These are phyloP conservation scores for Leishmania martiniquensis DNA, from an alignment of 208 protist species.

Conservation along the genomic window DNA sequence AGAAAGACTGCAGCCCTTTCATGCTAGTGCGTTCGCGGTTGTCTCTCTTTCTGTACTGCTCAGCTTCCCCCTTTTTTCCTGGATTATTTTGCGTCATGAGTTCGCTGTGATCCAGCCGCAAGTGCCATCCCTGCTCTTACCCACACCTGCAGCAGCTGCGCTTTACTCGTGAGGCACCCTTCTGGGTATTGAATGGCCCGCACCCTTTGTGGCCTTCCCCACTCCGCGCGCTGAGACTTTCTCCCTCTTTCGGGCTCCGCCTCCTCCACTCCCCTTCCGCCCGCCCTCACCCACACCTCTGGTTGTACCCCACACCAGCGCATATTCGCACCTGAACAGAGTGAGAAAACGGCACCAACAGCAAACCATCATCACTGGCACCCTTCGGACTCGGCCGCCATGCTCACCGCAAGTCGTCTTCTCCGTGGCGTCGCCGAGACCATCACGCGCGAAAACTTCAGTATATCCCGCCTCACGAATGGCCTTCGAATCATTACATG, in stretches of 20 bases:
- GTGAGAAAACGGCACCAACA: too few relatives aligned
- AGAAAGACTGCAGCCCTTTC: not conserved
- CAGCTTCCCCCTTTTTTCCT: not conserved
- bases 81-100: too few relatives aligned
- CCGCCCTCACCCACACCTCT: not conserved
- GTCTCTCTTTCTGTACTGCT: not conserved
- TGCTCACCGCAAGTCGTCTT: conserved; percentile 49
- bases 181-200: not conserved
- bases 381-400: conserved; percentile 8
- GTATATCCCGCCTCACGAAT: conserved; percentile 67
- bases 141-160: too few relatives aligned
- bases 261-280: too few relatives aligned
- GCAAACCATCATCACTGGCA: not conserved
- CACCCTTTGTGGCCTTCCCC: not conserved
- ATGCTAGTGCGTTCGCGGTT: not conserved
- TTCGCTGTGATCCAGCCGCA: not conserved
- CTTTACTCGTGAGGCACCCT: too few relatives aligned
- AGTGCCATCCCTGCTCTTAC: too few relatives aligned
- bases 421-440: conserved; percentile 57
- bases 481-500: conserved; percentile 88
- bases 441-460: conserved; percentile 68
- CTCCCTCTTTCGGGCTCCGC: too few relatives aligned
- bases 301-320: not conserved
- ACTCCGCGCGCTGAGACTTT: too few relatives aligned
- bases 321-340: too few relatives aligned